Conservation (phyloP, 306 rosid species). For the Corylus avellana region DNA sequence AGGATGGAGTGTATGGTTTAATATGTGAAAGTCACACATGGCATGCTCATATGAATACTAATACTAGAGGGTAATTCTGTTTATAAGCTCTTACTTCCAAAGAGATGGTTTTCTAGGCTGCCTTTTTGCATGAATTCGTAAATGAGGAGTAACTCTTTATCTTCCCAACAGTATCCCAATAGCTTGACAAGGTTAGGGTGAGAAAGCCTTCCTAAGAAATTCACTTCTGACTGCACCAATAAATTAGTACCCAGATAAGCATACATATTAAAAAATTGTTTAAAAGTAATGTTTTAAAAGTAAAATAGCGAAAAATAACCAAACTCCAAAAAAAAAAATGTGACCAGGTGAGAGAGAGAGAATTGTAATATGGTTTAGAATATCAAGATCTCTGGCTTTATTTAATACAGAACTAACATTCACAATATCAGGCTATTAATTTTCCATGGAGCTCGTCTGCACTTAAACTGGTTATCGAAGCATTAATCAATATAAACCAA, state of each 20-base stretch:
- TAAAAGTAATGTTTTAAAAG: not conserved
- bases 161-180: constrained; percentile 88
- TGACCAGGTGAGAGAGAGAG: not conserved
- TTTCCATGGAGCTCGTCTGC: not conserved
- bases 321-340: not conserved
- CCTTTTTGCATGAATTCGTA: constrained; percentile 97
- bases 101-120: constrained; percentile 86
- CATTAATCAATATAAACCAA: not conserved
- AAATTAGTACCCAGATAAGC: constrained; percentile 22
- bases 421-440: not conserved
- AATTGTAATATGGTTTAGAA: not conserved
- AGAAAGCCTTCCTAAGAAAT: constrained; percentile 83
- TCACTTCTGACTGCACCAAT: constrained; percentile 79
- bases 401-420: not conserved
- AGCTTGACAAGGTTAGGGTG: constrained; percentile 93
- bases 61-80: constrained; percentile 10
- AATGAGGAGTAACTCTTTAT: constrained; percentile 67
- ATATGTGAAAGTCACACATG: constrained; percentile 8
- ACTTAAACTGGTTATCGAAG: not conserved
- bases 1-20: constrained; percentile 10
- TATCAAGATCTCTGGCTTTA: not conserved
- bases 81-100: constrained; percentile 73
- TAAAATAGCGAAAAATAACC: not conserved
- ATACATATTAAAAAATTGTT: not conserved
- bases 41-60: constrained; percentile 11